phyloP scores from a whole-genome alignment of 169 alveolate species.

The Plasmodium falciparum region DNA sequence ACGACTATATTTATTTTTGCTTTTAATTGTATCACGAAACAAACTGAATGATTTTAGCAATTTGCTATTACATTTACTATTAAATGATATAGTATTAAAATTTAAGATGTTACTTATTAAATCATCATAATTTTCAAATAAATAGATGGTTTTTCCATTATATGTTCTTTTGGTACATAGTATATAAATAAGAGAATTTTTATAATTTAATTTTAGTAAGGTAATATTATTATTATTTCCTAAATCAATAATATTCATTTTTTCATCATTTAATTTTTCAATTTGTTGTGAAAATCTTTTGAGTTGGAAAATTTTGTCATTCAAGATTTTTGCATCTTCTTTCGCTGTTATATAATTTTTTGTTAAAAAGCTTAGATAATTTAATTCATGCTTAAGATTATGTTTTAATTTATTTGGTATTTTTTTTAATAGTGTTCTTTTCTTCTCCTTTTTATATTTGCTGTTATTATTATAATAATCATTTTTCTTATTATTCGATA shows the following conservation, averaged over 20 bases:
- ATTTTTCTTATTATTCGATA: slow-evolving; percentile 15
- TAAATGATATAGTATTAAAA: slow-evolving; percentile 26
- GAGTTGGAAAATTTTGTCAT: slow-evolving; percentile 36
- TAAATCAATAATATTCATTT: slow-evolving; percentile 41
- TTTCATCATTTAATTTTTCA: slow-evolving; percentile 44
- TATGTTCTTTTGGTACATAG: slow-evolving; percentile 54
- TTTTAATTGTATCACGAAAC: slow-evolving; percentile 19
- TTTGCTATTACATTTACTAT: slow-evolving; percentile 23
- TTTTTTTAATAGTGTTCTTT: neutral
- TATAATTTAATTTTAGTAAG: slow-evolving; percentile 38
- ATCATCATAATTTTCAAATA: slow-evolving; percentile 62
- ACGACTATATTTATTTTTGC: neutral
- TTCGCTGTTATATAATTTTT: slow-evolving; percentile 45
- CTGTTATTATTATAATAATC: slow-evolving; percentile 20
- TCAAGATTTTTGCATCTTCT: slow-evolving; percentile 40
- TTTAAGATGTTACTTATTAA: slow-evolving; percentile 43
- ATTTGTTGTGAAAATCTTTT: slow-evolving; percentile 59
- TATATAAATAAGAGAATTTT: slow-evolving; percentile 36
- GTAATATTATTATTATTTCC: slow-evolving; percentile 33
- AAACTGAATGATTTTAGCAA: slow-evolving; percentile 27
- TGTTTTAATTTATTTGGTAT: slow-evolving; percentile 10
- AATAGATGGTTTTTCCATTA: slow-evolving; percentile 71
- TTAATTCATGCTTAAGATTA: slow-evolving; percentile 41
- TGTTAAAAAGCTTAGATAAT: slow-evolving; percentile 43
- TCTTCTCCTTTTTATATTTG: neutral